phyloP scores from a whole-genome alignment of 1,284 basidiomycete genomes.

The Leccinum laetum region DNA sequence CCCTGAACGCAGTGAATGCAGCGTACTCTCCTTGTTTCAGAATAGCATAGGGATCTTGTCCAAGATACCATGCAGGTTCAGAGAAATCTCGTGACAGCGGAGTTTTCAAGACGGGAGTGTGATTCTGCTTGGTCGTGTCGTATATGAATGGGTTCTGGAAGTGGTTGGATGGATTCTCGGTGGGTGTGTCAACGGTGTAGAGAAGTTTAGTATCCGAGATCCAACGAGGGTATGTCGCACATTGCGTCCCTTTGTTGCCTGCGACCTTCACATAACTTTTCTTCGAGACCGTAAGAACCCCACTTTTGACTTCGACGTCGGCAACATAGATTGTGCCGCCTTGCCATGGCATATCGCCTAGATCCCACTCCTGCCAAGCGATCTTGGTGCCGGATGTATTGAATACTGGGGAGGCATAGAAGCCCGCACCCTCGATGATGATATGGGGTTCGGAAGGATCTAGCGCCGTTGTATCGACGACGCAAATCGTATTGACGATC shows the following conservation, averaged over 20 bases:
- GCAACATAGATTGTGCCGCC: slow-evolving; percentile 59
- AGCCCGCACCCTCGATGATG: slow-evolving; percentile 45
- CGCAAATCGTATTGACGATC: background rate
- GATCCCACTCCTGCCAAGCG: slow-evolving; percentile 70
- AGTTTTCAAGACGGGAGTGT: slow-evolving; percentile 41
- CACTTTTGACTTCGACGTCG: slow-evolving; percentile 23
- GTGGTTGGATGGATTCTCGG: slow-evolving; percentile 19
- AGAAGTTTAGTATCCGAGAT: slow-evolving; percentile 51
- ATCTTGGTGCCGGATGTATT: slow-evolving; percentile 64
- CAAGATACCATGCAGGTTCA: slow-evolving; percentile 53
- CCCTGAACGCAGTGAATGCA: slow-evolving; percentile 45
- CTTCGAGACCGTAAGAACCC: background rate
- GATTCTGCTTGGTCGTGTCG: slow-evolving; percentile 19
- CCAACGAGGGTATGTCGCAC: slow-evolving; percentile 60
- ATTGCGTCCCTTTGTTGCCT: slow-evolving; percentile 43
- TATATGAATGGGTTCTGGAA: slow-evolving; percentile 70
- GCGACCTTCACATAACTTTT: slow-evolving; percentile 34
- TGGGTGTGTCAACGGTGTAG: slow-evolving; percentile 64
- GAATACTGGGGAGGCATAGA: slow-evolving; percentile 55
- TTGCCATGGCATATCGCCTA: slow-evolving; percentile 83
- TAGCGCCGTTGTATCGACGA: background rate
- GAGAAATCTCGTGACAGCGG: slow-evolving; percentile 55
- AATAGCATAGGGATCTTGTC: slow-evolving; percentile 48
- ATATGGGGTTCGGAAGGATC: background rate
- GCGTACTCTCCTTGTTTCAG: slow-evolving; percentile 38